Conservation (phyloP, 129 eudicot genomes). For the Sambucus nigra region DNA sequence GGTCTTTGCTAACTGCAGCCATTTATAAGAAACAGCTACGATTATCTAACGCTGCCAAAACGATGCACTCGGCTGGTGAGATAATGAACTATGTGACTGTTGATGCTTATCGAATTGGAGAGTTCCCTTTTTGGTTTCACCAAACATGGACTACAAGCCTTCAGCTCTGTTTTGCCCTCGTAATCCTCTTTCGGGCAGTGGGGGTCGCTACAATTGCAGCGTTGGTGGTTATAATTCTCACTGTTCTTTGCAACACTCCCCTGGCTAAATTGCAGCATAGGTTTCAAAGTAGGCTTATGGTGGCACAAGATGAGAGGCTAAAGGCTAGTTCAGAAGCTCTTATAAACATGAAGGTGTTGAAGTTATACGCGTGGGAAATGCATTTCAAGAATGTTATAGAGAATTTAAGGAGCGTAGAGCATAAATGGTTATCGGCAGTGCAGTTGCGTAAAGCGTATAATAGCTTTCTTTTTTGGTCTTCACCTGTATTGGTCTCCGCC, state of each 20-base stretch:
- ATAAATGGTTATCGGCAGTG: constrained; percentile 71
- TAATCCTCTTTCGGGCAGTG: constrained; percentile 60
- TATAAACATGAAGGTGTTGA: constrained; percentile 87
- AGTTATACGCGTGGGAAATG: constrained; percentile 89
- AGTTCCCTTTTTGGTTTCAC: constrained; percentile 85
- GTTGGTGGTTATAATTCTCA: constrained; percentile 51
- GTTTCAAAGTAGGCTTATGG: constrained; percentile 73
- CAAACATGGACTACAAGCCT: constrained; percentile 86
- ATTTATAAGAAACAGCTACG: constrained; percentile 70
- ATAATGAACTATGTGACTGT: constrained; percentile 81
- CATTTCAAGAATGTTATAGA: constrained; percentile 76
- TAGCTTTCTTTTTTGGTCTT: constrained; percentile 75
- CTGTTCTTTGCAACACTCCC: constrained; percentile 78
- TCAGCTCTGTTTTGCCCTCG: constrained; percentile 67
- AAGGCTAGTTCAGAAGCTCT: constrained; percentile 81
- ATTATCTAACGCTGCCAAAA: constrained; percentile 67
- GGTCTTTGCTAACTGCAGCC: constrained; percentile 75
- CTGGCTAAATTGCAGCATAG: constrained; percentile 84
- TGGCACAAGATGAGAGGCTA: constrained; percentile 75
- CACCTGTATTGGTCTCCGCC: constrained; percentile 82
- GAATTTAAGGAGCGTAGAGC: constrained; percentile 49
- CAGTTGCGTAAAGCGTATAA: constrained; percentile 80
- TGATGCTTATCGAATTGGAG: constrained; percentile 89
- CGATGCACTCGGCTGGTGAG: constrained; percentile 76
- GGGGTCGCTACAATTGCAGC: constrained; percentile 87